phyloP scores from a whole-genome alignment of 805 yeast species.

The Jamesozyma hellenica region DNA sequence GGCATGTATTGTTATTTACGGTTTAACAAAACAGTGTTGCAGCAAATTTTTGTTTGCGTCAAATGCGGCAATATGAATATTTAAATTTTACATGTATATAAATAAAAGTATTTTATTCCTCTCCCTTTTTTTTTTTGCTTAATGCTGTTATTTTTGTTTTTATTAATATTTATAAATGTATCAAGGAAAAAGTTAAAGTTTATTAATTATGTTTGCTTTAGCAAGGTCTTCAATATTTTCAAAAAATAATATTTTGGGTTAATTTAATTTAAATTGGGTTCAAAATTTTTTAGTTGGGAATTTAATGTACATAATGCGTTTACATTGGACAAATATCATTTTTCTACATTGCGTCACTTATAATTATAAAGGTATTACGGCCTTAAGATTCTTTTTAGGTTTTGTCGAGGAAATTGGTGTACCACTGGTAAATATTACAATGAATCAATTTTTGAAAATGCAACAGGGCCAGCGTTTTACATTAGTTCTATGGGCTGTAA shows the following conservation, averaged over 20 bases:
- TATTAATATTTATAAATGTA: no score
- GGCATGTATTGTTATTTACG: no score
- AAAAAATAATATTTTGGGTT: conserved; percentile 35
- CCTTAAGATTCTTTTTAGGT: conserved; percentile 42
- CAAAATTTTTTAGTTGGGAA: conserved; percentile 37
- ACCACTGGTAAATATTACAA: conserved; percentile 38
- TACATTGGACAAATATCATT: conserved; percentile 38
- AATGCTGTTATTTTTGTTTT: no score
- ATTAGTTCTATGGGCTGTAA: conserved; percentile 41
- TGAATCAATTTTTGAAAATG: conserved; percentile 43
- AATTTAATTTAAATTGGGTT: conserved; percentile 33
- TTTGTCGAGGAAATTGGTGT: conserved; percentile 37
- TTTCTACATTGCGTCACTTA: conserved; percentile 38
- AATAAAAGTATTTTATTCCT: no score
- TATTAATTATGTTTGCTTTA: no score
- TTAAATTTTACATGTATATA: no score
- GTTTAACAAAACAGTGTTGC: no score
- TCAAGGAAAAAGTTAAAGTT: no score
- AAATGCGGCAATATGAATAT: no score
- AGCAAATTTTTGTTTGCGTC: no score
- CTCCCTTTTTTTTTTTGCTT: no score
- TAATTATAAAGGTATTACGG: conserved; percentile 38
- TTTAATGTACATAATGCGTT: conserved; percentile 30
- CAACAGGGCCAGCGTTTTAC: conserved; percentile 45
- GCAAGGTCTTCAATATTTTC: no score